Conservation (phyloP, 2,329 filamentous ascomycete species). For the Aspergillus luchuensis region DNA sequence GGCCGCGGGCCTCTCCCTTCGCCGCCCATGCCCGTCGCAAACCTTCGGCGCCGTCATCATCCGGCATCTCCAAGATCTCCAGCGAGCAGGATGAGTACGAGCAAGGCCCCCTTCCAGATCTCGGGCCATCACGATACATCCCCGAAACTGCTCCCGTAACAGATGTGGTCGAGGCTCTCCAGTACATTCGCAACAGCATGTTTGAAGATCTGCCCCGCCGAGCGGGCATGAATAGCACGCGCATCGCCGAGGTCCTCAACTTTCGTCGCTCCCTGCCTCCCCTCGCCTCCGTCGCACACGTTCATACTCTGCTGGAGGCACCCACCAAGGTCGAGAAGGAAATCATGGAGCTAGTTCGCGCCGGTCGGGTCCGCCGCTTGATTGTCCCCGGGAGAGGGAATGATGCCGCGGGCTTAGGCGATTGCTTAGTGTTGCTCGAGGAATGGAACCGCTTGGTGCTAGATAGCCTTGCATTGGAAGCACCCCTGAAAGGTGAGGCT, state of each 20-base stretch:
- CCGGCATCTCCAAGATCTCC: constrained; percentile 25
- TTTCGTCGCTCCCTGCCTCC: constrained; percentile 58
- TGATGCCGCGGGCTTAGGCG: constrained; percentile 58
- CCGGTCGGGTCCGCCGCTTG: constrained; percentile 56
- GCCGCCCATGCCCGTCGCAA: constrained; percentile 45
- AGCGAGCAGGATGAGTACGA: constrained; percentile 27
- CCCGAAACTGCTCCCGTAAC: constrained; percentile 49
- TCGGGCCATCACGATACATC: constrained; percentile 54
- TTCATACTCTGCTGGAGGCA: constrained; percentile 59
- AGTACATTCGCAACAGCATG: constrained; percentile 55
- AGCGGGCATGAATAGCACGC: constrained; percentile 63
- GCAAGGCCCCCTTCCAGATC: constrained; percentile 52
- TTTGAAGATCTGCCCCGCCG: constrained; percentile 59
- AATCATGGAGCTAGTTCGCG: constrained; percentile 55
- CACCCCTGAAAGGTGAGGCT: constrained; percentile 37
- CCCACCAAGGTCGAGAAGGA: constrained; percentile 63
- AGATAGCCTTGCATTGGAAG: constrained; percentile 35
- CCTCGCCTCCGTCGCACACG: constrained; percentile 61
- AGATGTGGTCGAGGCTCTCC: constrained; percentile 56
- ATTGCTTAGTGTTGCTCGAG: constrained; percentile 58
- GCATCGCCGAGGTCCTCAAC: constrained; percentile 62
- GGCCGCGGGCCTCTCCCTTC: constrained; percentile 44
- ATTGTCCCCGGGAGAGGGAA: constrained; percentile 59
- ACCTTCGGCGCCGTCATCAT: constrained; percentile 31
- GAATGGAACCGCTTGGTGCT: constrained; percentile 54